These are phyloP conservation scores for Hortaea werneckii DNA, from an alignment of 2,329 filamentous ascomycete genomes.

Conservation along the genomic window DNA sequence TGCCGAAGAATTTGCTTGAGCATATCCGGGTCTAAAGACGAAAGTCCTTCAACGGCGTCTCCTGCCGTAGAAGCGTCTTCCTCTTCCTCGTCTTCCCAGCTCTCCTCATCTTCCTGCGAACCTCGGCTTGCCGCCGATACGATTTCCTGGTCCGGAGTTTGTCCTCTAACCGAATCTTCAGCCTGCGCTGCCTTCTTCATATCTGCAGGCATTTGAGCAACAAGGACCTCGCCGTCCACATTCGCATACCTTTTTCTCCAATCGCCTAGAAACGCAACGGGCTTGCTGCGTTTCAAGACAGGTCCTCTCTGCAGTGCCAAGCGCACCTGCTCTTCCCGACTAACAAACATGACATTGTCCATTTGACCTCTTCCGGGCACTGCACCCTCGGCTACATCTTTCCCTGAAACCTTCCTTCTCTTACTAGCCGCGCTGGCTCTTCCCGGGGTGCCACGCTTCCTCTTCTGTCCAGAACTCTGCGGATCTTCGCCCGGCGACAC, in stretches of 20 bases:
- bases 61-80: conserved; percentile 13
- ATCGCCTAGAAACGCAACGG: conserved; percentile 34
- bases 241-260: conserved; percentile 33
- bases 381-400: not conserved
- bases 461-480: conserved; percentile 17
- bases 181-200: conserved; percentile 22
- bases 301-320: conserved; percentile 4
- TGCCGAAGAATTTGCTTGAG: conserved; percentile 24
- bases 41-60: conserved; percentile 8
- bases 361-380: conserved; percentile 10
- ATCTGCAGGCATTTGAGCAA: conserved; percentile 18
- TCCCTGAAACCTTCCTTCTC: conserved; percentile 14
- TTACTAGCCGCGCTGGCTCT: conserved; percentile 9
- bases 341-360: conserved; percentile 18
- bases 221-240: conserved; percentile 10
- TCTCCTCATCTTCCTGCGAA: conserved; percentile 7
- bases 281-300: conserved; percentile 16
- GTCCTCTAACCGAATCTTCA: conserved; percentile 6
- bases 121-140: conserved; percentile 1
- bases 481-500: conserved; percentile 11
- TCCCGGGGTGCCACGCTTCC: conserved; percentile 15
- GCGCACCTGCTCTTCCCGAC: conserved; percentile 9
- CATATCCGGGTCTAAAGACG: conserved; percentile 28
- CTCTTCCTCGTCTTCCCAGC: conserved; percentile 10
- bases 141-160: conserved; percentile 2